phyloP scores from a whole-genome alignment of 306 rosid species.

The Clitoria ternatea region DNA sequence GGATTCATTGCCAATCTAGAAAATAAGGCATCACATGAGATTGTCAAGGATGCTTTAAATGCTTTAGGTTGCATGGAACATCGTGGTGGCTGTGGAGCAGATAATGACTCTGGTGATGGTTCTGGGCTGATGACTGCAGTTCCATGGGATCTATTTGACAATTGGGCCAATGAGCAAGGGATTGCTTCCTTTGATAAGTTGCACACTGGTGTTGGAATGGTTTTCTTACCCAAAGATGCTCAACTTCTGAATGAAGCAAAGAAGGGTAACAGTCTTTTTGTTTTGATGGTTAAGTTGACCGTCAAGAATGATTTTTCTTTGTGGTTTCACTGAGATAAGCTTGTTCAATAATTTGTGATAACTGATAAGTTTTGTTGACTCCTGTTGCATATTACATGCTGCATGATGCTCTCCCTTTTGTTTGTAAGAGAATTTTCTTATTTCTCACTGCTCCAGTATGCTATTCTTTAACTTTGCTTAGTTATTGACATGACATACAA shows the following conservation, averaged over 20 bases:
- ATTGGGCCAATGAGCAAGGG: constrained; percentile 83
- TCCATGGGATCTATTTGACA: constrained; percentile 90
- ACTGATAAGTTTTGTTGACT: constrained; percentile 1
- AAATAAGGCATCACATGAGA: constrained; percentile 69
- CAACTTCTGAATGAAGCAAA: constrained; percentile 62
- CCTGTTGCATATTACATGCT: background rate
- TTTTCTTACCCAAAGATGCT: constrained; percentile 80
- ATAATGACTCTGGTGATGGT: constrained; percentile 98
- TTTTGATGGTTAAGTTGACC: constrained; percentile 26
- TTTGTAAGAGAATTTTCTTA: background rate
- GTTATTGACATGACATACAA: constrained; percentile 2
- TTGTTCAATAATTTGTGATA: constrained; percentile 19
- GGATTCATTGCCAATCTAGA: constrained; percentile 96
- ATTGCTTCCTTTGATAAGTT: constrained; percentile 79
- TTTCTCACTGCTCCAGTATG: background rate
- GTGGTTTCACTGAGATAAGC: constrained; percentile 13
- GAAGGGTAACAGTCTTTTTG: constrained; percentile 54
- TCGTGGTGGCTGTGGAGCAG: constrained; percentile 99
- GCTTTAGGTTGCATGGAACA: constrained; percentile 99
- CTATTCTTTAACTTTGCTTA: background rate
- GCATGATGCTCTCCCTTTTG: background rate
- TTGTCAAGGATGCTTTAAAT: constrained; percentile 79
- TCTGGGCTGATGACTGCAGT: constrained; percentile 87
- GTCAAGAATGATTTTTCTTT: constrained; percentile 17
- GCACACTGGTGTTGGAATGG: constrained; percentile 98